These are phyloP conservation scores for Phytopythium chamaehyphon DNA, from an alignment of 352 stramenopile species.

Conservation along the genomic window DNA sequence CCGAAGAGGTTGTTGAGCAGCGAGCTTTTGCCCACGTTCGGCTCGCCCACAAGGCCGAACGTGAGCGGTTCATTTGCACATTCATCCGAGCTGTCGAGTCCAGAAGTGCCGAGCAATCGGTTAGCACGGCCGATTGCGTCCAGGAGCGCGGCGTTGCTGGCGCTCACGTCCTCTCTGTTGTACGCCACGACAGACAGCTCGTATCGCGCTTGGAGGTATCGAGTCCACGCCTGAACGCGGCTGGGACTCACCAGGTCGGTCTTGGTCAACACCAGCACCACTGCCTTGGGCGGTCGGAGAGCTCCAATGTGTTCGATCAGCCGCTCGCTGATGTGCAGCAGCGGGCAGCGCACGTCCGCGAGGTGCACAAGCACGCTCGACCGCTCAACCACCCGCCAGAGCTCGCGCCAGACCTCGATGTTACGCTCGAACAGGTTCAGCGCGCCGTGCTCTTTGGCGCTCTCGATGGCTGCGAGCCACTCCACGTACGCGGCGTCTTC, in stretches of 20 bases:
- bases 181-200: slow-evolving; percentile 81
- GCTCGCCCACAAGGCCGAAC: slow-evolving; percentile 96
- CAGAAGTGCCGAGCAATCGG: slow-evolving; percentile 12
- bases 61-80: slow-evolving; percentile 92
- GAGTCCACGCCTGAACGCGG: slow-evolving; percentile 91
- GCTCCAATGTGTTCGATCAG: slow-evolving; percentile 46
- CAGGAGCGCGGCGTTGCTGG: slow-evolving; percentile 42
- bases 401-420: slow-evolving; percentile 75
- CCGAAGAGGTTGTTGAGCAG: slow-evolving; percentile 90
- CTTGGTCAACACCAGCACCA: slow-evolving; percentile 99
- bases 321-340: slow-evolving; percentile 68
- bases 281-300: slow-evolving; percentile 72
- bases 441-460: slow-evolving; percentile 11
- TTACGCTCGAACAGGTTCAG: slow-evolving; percentile 81
- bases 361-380: slow-evolving; percentile 76
- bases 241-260: slow-evolving; percentile 92
- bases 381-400: slow-evolving; percentile 80
- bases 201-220: slow-evolving; percentile 79
- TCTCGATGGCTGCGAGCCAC: slow-evolving; percentile 46
- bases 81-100: slow-evolving; percentile 22
- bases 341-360: slow-evolving; percentile 60
- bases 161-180: slow-evolving; percentile 57
- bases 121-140: slow-evolving; percentile 35
- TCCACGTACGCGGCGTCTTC: slow-evolving; percentile 53
- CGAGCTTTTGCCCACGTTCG: slow-evolving; percentile 94